Conservation (phyloP, 352 stramenopile species). For the Phytophthora foliorum region DNA sequence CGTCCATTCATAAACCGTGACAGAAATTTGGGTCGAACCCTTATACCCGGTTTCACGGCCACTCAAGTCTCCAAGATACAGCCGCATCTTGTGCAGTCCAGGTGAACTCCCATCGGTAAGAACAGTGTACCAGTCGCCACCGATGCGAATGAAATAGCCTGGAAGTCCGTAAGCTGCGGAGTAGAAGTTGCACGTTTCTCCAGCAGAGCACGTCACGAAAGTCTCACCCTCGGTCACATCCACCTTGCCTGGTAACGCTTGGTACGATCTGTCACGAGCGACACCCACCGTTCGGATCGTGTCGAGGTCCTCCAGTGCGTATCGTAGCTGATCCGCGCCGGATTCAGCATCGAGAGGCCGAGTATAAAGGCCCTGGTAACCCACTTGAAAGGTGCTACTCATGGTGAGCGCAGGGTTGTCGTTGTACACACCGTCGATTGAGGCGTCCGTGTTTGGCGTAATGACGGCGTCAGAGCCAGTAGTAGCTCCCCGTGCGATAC, state of each 20-base stretch:
- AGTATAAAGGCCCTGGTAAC: slow-evolving; percentile 70
- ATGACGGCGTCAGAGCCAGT: slow-evolving; percentile 21
- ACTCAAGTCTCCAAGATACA: slow-evolving; percentile 77
- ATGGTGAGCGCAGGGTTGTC: slow-evolving; percentile 55
- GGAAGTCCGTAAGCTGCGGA: slow-evolving; percentile 67
- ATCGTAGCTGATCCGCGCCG: slow-evolving; percentile 67
- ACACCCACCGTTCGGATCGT: slow-evolving; percentile 69
- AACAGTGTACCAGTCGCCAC: slow-evolving; percentile 77
- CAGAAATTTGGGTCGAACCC: slow-evolving; percentile 43
- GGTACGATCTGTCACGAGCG: slow-evolving; percentile 52
- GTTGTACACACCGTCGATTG: slow-evolving; percentile 70
- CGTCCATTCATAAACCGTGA: slow-evolving; percentile 75
- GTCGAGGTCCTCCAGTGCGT: slow-evolving; percentile 70
- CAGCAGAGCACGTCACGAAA: slow-evolving; percentile 63
- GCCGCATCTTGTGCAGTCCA: slow-evolving; percentile 41
- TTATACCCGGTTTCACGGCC: slow-evolving; percentile 64
- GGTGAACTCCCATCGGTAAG: slow-evolving; percentile 54
- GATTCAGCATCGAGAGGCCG: slow-evolving; percentile 76
- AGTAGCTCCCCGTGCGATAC: slow-evolving; percentile 28
- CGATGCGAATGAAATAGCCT: slow-evolving; percentile 63
- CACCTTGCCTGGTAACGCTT: slow-evolving; percentile 55
- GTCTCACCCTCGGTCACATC: slow-evolving; percentile 69
- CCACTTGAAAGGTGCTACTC: slow-evolving; percentile 86
- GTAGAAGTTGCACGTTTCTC: slow-evolving; percentile 63
- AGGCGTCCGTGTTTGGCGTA: slow-evolving; percentile 36